phyloP scores from a whole-genome alignment of 208 protist genomes.

The Trypanosoma cruzi region DNA sequence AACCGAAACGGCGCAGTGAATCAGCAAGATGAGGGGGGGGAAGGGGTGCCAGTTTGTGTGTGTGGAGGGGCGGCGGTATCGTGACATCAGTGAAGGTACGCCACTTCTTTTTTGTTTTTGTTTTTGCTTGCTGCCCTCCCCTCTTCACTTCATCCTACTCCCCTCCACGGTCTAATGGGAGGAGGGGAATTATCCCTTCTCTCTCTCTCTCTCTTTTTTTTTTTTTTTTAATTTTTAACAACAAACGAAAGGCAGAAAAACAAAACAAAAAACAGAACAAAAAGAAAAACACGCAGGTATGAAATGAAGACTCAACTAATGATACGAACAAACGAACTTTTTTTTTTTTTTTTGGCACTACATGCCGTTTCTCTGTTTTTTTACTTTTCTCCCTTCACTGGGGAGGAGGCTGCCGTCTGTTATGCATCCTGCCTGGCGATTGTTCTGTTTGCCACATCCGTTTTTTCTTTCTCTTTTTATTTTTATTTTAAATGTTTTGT shows the following conservation, averaged over 20 bases:
- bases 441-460: background rate
- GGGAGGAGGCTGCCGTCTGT: too few species aligned
- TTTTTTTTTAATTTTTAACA: background rate
- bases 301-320: slow-evolving; percentile 4
- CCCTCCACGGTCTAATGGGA: background rate
- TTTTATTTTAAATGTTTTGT: background rate
- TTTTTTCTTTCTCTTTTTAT: background rate
- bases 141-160: background rate
- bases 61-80: background rate
- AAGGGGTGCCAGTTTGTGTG: too few species aligned
- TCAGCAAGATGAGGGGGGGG: background rate
- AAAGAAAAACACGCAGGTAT: background rate
- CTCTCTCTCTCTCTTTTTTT: background rate
- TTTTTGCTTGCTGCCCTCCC: background rate
- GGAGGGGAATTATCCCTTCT: background rate
- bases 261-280: background rate
- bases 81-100: too few species aligned
- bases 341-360: background rate
- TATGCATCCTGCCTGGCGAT: background rate
- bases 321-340: background rate
- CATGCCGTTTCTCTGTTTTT: background rate
- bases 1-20: background rate
- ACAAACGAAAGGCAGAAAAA: background rate
- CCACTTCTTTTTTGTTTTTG: background rate
- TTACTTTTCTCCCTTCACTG: background rate